Percentiles rank a stretch among this genome's conserved stretches.
These are phyloP conservation scores for Aspergillus sp. DNA, from an alignment of 2,329 filamentous ascomycete genomes.

Conservation along the genomic window DNA sequence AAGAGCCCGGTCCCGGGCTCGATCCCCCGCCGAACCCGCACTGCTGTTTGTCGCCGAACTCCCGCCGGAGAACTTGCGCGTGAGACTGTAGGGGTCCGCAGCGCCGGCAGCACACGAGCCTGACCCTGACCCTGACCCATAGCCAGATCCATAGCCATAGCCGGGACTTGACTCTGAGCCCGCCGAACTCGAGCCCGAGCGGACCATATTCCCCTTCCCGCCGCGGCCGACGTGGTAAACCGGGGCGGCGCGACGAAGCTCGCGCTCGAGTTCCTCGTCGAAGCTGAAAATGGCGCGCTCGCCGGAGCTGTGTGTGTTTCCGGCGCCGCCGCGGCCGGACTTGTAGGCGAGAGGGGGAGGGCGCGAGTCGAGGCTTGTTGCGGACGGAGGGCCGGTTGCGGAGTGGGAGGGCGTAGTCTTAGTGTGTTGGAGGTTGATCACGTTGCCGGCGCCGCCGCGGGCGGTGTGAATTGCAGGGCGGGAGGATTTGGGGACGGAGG, in stretches of 20 bases:
- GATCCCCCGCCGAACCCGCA: conserved; percentile 24
- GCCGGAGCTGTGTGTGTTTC: conserved; percentile 44
- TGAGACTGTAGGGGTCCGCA: conserved; percentile 14
- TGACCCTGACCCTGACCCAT: too few relatives aligned
- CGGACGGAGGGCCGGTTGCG: conserved; percentile 40
- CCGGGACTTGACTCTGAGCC: too few relatives aligned
- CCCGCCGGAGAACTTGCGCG: conserved; percentile 27
- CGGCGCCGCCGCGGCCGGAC: conserved; percentile 47
- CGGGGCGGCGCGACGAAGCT: conserved; percentile 47
- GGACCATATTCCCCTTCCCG: conserved; percentile 47
- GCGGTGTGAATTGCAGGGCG: conserved; percentile 44
- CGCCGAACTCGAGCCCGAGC: conserved; percentile 14
- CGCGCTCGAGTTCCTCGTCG: conserved; percentile 55
- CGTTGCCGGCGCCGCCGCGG: conserved; percentile 52
- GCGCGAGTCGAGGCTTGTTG: conserved; percentile 40
- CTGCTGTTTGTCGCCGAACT: conserved; percentile 30
- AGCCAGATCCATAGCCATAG: too few relatives aligned
- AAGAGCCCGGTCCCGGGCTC: conserved; percentile 26
- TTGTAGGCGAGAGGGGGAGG: conserved; percentile 31
- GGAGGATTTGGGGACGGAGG: conserved; percentile 41
- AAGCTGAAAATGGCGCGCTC: conserved; percentile 57
- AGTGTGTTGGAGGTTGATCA: conserved; percentile 44
- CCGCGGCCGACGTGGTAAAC: conserved; percentile 57
- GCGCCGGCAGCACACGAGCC: too few relatives aligned
- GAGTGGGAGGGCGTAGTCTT: conserved; percentile 40